Base-by-base conservation (phyloP, 352 stramenopile species). In the Globisporangium orthogonon region DNA sequence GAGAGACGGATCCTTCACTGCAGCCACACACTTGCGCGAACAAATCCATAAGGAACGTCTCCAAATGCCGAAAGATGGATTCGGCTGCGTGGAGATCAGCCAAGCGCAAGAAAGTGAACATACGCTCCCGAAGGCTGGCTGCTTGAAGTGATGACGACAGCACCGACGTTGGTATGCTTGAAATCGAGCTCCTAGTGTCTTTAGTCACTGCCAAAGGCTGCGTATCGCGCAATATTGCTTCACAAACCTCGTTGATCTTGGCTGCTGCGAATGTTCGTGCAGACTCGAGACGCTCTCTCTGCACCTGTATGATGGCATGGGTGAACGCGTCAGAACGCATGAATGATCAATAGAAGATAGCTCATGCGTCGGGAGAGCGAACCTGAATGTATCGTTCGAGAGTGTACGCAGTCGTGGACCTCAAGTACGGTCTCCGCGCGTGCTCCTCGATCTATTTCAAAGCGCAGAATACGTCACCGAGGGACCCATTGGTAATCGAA, bases 51-150 rank as follows among this genome's bases (percentile, higher is more conserved):
- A 86, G 47, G 51, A 79, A 65, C 3, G 65, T 7, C 9, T 61
- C 57, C 18, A 78, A 15, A 31, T 88, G 75, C 9, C 51, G 44
- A 10, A 62, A 74, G n/a, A 88, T 41, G 3, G 78, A 71, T 53
- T 83, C 75, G 13, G 67, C 58, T 2, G 83, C 35, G 29, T 74
- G 71, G 14, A 71, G 60, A 44, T 88, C 75, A 6, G 69, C 62
- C 10, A 86, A 60, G 0, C 78, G 65, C 6, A 88, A 54, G 55
- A 88, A 86, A 0, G 53, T 65, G 52, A 84, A 88, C 64, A 88
- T 73, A 0, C 78, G 65, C 6, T 86, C 77, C 1, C 72, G 65
- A 3, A 86, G 54, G 40, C 63, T 76, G 7, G 65, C 62, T 23
- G 59, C 40, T 40, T 66, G 28, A 1, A 82, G 67, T 4, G 69